Conservation (phyloP, 495 filamentous ascomycete species). For the Lasiosphaeria ovina region DNA sequence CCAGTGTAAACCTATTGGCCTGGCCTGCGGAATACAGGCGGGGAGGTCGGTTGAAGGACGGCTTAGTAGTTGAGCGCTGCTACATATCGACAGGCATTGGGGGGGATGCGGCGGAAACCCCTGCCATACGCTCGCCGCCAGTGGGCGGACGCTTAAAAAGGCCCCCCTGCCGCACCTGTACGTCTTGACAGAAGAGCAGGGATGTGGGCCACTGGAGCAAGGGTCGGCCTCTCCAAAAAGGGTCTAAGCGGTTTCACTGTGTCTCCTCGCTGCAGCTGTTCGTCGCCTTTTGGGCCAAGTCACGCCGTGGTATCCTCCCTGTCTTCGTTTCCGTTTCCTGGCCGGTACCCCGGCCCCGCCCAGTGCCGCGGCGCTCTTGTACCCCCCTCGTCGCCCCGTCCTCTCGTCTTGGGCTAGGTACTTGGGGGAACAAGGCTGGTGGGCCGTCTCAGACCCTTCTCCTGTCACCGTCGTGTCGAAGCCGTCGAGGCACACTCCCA, state of each 20-base stretch:
- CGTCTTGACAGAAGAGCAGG: slow-evolving; percentile 22
- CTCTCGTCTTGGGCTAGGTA: slow-evolving; percentile 4
- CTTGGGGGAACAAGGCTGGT: slow-evolving; percentile 14
- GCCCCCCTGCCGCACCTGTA: slow-evolving; percentile 18
- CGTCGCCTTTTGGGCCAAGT: slow-evolving; percentile 22
- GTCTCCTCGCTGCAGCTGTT: slow-evolving; percentile 29
- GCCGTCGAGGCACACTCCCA: slow-evolving; percentile 17
- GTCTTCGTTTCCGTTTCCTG: slow-evolving; percentile 18
- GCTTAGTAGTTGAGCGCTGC: slow-evolving; percentile 13
- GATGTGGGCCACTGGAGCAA: slow-evolving; percentile 13
- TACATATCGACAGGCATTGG: slow-evolving; percentile 27
- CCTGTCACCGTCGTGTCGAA: slow-evolving; percentile 27
- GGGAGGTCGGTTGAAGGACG: slow-evolving; percentile 16
- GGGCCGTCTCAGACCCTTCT: slow-evolving; percentile 27
- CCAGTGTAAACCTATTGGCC: slow-evolving; percentile 26
- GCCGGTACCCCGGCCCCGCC: slow-evolving; percentile 9
- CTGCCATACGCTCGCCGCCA: slow-evolving; percentile 3
- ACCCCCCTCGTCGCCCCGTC: not conserved
- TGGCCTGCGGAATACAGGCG: slow-evolving; percentile 3
- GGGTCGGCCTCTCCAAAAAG: slow-evolving; percentile 15
- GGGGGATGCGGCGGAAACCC: slow-evolving; percentile 20
- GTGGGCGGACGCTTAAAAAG: slow-evolving; percentile 21
- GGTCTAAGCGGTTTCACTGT: slow-evolving; percentile 37
- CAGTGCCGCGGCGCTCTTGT: not conserved
- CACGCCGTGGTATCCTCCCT: slow-evolving; percentile 20